Percentiles rank a stretch among this genome's conserved stretches.
These are phyloP conservation scores for Vigna angularis DNA, from an alignment of 306 rosid species.

Conservation along the genomic window DNA sequence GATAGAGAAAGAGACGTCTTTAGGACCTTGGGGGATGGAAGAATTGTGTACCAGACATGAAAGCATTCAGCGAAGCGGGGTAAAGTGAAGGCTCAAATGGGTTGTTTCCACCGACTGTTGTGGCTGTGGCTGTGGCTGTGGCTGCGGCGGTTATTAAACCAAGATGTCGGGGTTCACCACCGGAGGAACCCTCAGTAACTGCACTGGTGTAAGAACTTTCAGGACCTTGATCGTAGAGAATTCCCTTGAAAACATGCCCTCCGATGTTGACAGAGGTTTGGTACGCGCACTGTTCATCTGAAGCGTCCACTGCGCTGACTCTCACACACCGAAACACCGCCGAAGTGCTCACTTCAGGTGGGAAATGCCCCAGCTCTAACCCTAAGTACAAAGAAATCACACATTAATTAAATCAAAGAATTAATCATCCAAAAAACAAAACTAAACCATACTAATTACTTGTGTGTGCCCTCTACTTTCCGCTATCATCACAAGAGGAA, in stretches of 20 bases:
- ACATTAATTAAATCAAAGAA: not conserved
- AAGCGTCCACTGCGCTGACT: conserved; percentile 84
- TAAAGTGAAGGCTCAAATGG: conserved; percentile 76
- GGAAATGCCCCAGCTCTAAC: conserved; percentile 87
- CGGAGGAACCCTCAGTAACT: conserved; percentile 64
- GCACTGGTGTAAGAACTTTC: conserved; percentile 58
- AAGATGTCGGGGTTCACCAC: conserved; percentile 57
- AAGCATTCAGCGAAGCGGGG: conserved; percentile 85
- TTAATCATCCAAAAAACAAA: not conserved
- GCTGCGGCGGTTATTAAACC: conserved; percentile 55
- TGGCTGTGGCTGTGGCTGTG: conserved; percentile 39
- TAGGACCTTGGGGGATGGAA: conserved; percentile 89
- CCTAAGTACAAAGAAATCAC: conserved; percentile 56
- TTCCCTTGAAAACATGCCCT: conserved; percentile 93
- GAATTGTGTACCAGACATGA: conserved; percentile 97
- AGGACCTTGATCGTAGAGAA: conserved; percentile 87
- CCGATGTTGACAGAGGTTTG: conserved; percentile 94
- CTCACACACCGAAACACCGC: conserved; percentile 89
- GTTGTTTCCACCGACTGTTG: conserved; percentile 15
- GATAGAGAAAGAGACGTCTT: conserved; percentile 26
- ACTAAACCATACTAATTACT: not conserved
- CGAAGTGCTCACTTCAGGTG: conserved; percentile 80
- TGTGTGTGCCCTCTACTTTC: not conserved
- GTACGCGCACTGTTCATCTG: conserved; percentile 85
- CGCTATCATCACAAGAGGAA: not conserved